A percentile compares a stretch with the other conserved stretches of the same genome.
Evolutionary conservation across 2,329 filamentous ascomycete species (phyloP).

Genomic region (Chrysosporium queenslandicum): DNA sequence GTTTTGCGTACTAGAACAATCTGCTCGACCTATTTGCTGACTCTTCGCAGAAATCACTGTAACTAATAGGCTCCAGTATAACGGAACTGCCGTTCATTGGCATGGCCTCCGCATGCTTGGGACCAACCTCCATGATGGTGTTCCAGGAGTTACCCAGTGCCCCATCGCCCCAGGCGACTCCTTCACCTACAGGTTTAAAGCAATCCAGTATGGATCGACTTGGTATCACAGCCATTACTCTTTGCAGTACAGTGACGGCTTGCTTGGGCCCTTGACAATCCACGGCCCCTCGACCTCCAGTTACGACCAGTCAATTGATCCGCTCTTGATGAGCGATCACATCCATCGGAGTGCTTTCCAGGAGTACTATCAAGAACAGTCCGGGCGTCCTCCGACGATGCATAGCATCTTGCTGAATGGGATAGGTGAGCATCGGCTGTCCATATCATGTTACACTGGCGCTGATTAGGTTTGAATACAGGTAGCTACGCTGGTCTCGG

Average conservation of each 20-base stretch:
- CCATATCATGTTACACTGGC: background rate
- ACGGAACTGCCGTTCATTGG: constrained; percentile 19
- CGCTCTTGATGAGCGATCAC: constrained; percentile 30
- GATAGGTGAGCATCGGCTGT: constrained; percentile 9
- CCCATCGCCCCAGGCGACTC: constrained; percentile 28
- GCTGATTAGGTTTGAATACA: background rate
- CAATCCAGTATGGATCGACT: constrained; percentile 24
- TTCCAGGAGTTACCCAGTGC: constrained; percentile 32
- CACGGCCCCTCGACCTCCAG: constrained; percentile 33
- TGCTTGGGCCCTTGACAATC: constrained; percentile 29
- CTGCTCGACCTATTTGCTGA: background rate
- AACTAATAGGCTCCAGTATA: constrained; percentile 14
- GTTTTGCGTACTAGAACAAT: background rate
- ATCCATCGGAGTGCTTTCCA: constrained; percentile 15
- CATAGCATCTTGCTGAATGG: constrained; percentile 21
- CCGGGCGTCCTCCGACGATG: constrained; percentile 13
- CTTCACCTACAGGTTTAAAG: constrained; percentile 28
- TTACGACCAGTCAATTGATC: constrained; percentile 31
- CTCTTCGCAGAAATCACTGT: constrained; percentile 14
- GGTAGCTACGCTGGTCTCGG: constrained; percentile 10
- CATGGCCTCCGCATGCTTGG: constrained; percentile 29
- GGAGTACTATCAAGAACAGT: constrained; percentile 10
- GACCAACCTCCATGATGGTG: constrained; percentile 26
- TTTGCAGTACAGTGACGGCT: constrained; percentile 24
- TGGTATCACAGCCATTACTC: constrained; percentile 30